phyloP scores from a whole-genome alignment of 2,329 filamentous ascomycete species.

The Ophiostoma montium region DNA sequence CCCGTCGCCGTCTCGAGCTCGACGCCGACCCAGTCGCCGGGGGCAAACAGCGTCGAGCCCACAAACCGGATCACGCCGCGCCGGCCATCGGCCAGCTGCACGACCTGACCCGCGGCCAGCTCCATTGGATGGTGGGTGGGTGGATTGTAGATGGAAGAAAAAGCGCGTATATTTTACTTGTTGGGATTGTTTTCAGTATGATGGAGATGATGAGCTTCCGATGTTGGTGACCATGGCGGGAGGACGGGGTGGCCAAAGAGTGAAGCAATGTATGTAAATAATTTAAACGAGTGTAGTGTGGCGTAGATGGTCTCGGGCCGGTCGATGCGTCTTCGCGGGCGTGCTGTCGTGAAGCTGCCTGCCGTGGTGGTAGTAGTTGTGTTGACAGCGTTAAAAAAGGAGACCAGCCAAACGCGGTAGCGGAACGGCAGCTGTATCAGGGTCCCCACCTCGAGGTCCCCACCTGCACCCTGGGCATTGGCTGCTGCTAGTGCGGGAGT shows the following conservation, averaged over 20 bases:
- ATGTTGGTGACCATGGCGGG: neutral
- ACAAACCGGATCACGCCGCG: conserved; percentile 67
- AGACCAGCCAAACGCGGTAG: neutral
- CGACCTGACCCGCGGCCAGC: conserved; percentile 52
- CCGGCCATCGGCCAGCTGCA: conserved; percentile 67
- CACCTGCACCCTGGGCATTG: neutral
- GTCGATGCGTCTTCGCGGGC: neutral
- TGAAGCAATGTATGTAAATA: neutral
- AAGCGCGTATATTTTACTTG: too few species aligned
- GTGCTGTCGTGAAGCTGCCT: neutral
- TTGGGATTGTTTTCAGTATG: neutral
- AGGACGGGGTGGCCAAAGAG: too few species aligned
- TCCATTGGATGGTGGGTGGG: too few species aligned
- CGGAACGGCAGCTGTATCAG: neutral
- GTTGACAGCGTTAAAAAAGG: neutral
- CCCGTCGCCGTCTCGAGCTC: conserved; percentile 70
- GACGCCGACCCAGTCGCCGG: conserved; percentile 78
- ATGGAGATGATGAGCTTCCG: neutral
- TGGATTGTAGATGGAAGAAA: too few species aligned
- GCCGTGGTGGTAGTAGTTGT: neutral
- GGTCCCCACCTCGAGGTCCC: neutral
- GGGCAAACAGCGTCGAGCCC: conserved; percentile 65
- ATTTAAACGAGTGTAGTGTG: neutral
- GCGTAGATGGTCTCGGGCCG: too few species aligned
- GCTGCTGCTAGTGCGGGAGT: neutral